These are phyloP conservation scores for Nyssa sinensis DNA, from an alignment of 148 eudicot genomes.

Conservation along the genomic window DNA sequence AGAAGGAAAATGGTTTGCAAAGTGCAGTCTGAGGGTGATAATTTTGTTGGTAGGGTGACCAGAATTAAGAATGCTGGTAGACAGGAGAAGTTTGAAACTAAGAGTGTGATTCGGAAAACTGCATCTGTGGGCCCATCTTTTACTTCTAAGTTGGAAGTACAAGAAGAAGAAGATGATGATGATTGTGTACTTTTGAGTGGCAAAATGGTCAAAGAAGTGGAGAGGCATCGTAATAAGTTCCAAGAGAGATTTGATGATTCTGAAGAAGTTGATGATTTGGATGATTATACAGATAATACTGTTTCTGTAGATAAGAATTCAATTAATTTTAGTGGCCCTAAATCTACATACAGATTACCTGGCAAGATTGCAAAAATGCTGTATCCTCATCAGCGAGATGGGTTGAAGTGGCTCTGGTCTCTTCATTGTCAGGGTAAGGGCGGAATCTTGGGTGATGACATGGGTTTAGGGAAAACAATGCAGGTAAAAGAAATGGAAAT, in stretches of 20 bases:
- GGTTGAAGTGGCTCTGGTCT: slow-evolving; percentile 97
- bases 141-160: slow-evolving; percentile 18
- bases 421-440: slow-evolving; percentile 93
- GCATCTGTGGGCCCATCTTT: slow-evolving; percentile 2
- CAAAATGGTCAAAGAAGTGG: slow-evolving; percentile 27
- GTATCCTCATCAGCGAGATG: slow-evolving; percentile 96
- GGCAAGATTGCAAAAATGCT: slow-evolving; percentile 69
- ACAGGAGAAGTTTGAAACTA: slow-evolving; percentile 16
- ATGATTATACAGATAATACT: slow-evolving; percentile 31
- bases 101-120: slow-evolving; percentile 21
- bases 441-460: slow-evolving; percentile 96
- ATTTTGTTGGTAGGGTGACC: slow-evolving; percentile 19
- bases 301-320: slow-evolving; percentile 28
- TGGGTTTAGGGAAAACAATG: slow-evolving; percentile 99
- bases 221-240: slow-evolving; percentile 19
- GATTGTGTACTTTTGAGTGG: slow-evolving; percentile 52
- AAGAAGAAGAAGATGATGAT: slow-evolving; percentile 36
- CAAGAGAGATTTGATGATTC: slow-evolving; percentile 31
- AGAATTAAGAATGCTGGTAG: slow-evolving; percentile 9
- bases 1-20: background rate
- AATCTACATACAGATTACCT: slow-evolving; percentile 47
- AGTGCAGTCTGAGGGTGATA: slow-evolving; percentile 23
- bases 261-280: slow-evolving; percentile 32
- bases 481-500: slow-evolving; percentile 53
- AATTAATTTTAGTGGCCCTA: slow-evolving; percentile 50